Evolutionary conservation across 2,329 filamentous ascomycete genomes (phyloP), one percentile per base, ranked within the genome.

Genomic region (Helicocarpus griseus): DNA sequence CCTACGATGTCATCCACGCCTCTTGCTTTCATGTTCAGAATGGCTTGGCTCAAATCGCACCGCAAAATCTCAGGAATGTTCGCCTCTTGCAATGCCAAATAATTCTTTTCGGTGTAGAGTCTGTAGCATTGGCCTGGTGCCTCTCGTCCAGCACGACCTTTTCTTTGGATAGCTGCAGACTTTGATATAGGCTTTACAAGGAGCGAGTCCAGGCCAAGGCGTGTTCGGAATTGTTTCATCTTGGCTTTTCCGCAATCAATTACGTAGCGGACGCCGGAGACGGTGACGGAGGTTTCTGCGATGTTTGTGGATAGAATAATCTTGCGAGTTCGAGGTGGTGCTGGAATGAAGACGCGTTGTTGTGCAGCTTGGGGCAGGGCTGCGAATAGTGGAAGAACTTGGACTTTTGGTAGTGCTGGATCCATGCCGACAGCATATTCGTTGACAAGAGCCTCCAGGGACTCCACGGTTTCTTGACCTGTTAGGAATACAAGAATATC

Each of bases 231-330:
- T 58, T 95, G 86, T 69, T 96, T 96, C 57, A 94, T 80, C 65
- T 98, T 98, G 7, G 87, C 87, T 62, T 96, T 96, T 43, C 93
- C 93, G 51, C 87, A 87, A 64, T 98, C 93, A 19, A 98, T 79
- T 8, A 98, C 91, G 60, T 86, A 93, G 4, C 88, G 82, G 5
- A 98, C 89, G 2, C 93, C 93, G 0, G 91, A 86, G 0, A 98
- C 90, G 0, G 93, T 98, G 53, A 98, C 87, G 1, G 93, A 97
- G 0, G 93, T 97, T 67, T 98, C 93, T n/a, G 93, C 93, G 61
- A 98, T 97, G 63, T 98, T 98, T 13, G 93, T 98, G 0, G 90
- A 85, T 0, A 98, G 74, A 0, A 98, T 89, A 11, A 97, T 78
- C 64, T 97, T 97, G 40, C 93, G 80, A 0, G 88, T 94, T 2